Evolutionary conservation across 2,329 filamentous ascomycete genomes (phyloP), one percentile per base, ranked within the genome.

Genomic region (Colletotrichum sp.): DNA sequence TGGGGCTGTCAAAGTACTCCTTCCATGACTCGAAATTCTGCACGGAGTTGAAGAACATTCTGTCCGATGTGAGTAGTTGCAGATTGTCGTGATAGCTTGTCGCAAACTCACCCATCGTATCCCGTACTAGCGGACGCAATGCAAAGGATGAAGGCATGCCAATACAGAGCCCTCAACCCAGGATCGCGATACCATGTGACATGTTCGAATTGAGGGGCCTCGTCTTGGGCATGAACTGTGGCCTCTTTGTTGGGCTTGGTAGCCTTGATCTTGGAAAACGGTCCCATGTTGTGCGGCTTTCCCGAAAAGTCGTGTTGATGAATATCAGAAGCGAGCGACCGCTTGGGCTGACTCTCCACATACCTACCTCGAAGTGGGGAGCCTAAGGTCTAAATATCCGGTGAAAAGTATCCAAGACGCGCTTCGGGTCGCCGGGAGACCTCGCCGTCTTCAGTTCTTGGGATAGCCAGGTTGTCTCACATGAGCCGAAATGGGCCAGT

Each of bases 111-210:
- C 88, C 87, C 88, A 87, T 90, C 88, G 81, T 90, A 90, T 79
- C 88, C 87, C 43, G 89, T 91, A 34, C 89, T 91, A 16, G 90
- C 89, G 32, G 89, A 91, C 64, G 88, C 88, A 78, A 91, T 82
- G 78, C 87, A 89, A 69, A 90, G 87, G 69, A 90, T 82, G 77
- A 88, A 82, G 66, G 86, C 86, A 79, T 86, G 89, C 78, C 89
- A 88, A 83, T 91, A 91, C 10, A 91, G 85, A 82, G 88, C 88
- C 80, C 90, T 84, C 79, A 92, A 84, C 52, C 89, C 89, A 18
- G 89, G 87, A 28, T 91, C 88, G 77, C 85, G 88, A 65, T 79
- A 88, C 90, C 89, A 91, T 77, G 86, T 81, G 68, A 91, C 88
- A 76, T 77, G 84, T 79, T 88, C 86, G 75, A 90, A 88, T 66